Evolutionary conservation across 2,329 filamentous ascomycete species (phyloP).

Genomic region (Endocalyx cinctus): DNA sequence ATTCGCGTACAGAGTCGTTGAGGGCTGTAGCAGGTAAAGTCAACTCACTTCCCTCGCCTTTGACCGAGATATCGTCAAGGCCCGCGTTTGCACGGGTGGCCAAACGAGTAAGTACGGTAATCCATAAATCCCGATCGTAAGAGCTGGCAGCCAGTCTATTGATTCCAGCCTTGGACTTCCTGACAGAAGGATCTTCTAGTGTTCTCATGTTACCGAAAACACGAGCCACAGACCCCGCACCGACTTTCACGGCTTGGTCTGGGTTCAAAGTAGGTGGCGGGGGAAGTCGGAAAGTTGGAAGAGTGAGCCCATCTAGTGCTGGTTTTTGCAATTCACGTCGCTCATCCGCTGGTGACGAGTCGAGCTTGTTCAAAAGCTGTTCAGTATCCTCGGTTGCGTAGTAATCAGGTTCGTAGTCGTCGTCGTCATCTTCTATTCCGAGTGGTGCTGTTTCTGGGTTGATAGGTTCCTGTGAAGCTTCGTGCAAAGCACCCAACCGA

Average conservation of each 20-base stretch:
- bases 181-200: constrained; percentile 60
- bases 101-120: constrained; percentile 78
- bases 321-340: constrained; percentile 37
- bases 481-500: constrained; percentile 40
- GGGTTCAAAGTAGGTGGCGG: constrained; percentile 69
- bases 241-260: constrained; percentile 67
- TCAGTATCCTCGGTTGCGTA: constrained; percentile 71
- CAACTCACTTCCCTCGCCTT: constrained; percentile 48
- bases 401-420: constrained; percentile 90
- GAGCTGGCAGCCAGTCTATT: constrained; percentile 78
- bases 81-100: constrained; percentile 74
- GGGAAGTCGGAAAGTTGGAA: constrained; percentile 76
- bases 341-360: constrained; percentile 59
- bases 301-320: constrained; percentile 51
- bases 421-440: constrained; percentile 73
- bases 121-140: constrained; percentile 84
- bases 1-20: constrained; percentile 69
- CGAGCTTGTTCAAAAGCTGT: constrained; percentile 72
- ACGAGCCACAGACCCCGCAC: constrained; percentile 68
- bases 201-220: constrained; percentile 75
- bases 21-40: constrained; percentile 34
- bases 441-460: constrained; percentile 57
- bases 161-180: constrained; percentile 68
- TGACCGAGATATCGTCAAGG: constrained; percentile 56
- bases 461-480: constrained; percentile 41